phyloP scores from a whole-genome alignment of 129 eudicot species.

The Flaveria brownii region DNA sequence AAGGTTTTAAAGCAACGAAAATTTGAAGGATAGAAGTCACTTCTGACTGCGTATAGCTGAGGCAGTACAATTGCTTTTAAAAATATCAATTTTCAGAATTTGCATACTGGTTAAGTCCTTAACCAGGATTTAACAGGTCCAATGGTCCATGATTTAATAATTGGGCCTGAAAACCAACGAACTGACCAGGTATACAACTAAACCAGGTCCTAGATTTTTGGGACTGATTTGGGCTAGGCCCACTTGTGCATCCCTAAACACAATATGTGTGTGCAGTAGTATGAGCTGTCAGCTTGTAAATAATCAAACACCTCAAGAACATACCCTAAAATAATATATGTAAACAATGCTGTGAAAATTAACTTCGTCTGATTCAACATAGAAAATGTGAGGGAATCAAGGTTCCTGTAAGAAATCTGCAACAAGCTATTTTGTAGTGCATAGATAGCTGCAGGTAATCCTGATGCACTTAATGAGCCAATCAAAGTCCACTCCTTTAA shows the following conservation, averaged over 20 bases:
- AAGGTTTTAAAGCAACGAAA: too few relatives aligned
- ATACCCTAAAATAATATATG: slow-evolving; percentile 78
- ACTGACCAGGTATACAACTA: not conserved
- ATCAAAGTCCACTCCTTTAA: slow-evolving; percentile 78
- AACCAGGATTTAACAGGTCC: not conserved
- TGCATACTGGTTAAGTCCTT: not conserved
- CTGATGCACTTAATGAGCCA: slow-evolving; percentile 83
- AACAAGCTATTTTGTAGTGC: slow-evolving; percentile 92
- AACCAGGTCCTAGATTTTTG: not conserved
- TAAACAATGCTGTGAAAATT: slow-evolving; percentile 85
- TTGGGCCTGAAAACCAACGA: not conserved
- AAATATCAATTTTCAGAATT: not conserved
- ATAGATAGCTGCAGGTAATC: slow-evolving; percentile 90
- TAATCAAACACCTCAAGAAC: slow-evolving; percentile 17
- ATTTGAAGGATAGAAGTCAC: too few relatives aligned
- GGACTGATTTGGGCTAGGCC: not conserved
- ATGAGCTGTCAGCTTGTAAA: not conserved
- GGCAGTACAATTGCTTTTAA: not conserved
- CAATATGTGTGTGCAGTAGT: not conserved
- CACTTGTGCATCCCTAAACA: slow-evolving; percentile 1
- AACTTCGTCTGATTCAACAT: slow-evolving; percentile 93
- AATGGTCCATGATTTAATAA: not conserved
- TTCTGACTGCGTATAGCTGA: too few relatives aligned
- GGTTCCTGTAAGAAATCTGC: slow-evolving; percentile 89
- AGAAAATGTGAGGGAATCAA: slow-evolving; percentile 93